Evolutionary conservation across 495 filamentous ascomycete genomes (phyloP).

Genomic region (Aspergillus sclerotioniger): DNA sequence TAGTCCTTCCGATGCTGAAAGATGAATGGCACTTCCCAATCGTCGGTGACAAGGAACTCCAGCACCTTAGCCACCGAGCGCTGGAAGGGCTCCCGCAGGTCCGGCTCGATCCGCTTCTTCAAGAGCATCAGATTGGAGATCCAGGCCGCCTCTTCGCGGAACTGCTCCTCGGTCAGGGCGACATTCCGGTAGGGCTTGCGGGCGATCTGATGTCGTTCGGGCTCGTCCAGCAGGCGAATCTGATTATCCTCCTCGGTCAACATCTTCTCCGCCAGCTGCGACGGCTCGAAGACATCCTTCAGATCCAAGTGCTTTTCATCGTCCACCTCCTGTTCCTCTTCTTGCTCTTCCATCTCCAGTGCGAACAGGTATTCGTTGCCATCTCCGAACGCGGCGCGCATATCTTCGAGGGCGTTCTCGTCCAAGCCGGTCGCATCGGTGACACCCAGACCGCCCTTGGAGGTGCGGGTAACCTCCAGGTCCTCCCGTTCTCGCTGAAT

Average conservation of each 20-base stretch:
- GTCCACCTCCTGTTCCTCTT: constrained; percentile 65
- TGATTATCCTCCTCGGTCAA: constrained; percentile 92
- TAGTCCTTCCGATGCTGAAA: constrained; percentile 98
- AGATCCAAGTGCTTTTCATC: constrained; percentile 77
- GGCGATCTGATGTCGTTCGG: constrained; percentile 90
- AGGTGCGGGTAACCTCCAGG: constrained; percentile 74
- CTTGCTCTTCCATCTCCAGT: constrained; percentile 72
- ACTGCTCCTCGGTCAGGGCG: constrained; percentile 71
- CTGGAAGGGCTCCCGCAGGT: constrained; percentile 77
- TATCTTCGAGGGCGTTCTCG: constrained; percentile 88
- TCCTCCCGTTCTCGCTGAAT: constrained; percentile 77
- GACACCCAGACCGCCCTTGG: constrained; percentile 58
- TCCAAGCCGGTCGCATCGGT: constrained; percentile 74
- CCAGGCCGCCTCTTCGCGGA: constrained; percentile 86
- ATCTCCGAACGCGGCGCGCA: constrained; percentile 92
- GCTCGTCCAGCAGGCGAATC: constrained; percentile 82
- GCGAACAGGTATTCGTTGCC: constrained; percentile 95
- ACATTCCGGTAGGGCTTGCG: constrained; percentile 82
- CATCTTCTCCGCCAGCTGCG: constrained; percentile 86
- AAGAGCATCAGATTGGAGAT: constrained; percentile 85
- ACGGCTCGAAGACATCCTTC: constrained; percentile 97
- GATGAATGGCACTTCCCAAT: constrained; percentile 93
- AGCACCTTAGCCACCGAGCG: constrained; percentile 88
- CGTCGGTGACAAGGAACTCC: constrained; percentile 88
- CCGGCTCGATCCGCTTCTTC: constrained; percentile 68